Evolutionary conservation across 2,329 filamentous ascomycete species (phyloP).

Genomic region (Diaporthe helianthi): DNA sequence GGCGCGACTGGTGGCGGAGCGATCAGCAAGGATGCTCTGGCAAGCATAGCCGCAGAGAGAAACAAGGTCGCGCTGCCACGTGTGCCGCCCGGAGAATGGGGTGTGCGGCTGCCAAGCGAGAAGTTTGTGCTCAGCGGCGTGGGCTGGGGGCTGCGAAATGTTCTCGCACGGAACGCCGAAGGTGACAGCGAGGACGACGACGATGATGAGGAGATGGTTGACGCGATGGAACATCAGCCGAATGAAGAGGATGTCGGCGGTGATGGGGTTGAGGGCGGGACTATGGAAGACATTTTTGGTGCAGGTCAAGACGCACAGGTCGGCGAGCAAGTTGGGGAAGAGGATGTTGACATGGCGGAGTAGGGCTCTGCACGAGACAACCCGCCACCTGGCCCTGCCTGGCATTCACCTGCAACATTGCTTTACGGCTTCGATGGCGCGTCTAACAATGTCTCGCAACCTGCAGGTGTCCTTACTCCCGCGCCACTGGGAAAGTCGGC

Average conservation of each 20-base stretch:
- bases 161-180: conserved; percentile 60
- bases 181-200: conserved; percentile 48
- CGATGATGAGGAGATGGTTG: conserved; percentile 50
- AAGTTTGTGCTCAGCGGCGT: conserved; percentile 72
- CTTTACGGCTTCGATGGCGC: too few relatives aligned
- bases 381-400: not conserved
- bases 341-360: conserved; percentile 47
- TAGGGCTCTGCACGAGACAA: conserved; percentile 34
- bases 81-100: conserved; percentile 71
- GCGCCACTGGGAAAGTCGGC: not conserved
- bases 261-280: conserved; percentile 59
- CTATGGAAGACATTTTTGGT: conserved; percentile 56
- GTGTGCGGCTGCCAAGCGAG: conserved; percentile 70
- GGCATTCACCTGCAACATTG: not conserved
- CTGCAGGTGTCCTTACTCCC: not conserved
- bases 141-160: conserved; percentile 68
- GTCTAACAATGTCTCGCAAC: not conserved
- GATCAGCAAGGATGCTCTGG: conserved; percentile 76
- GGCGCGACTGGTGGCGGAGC: conserved; percentile 55
- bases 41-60: conserved; percentile 74
- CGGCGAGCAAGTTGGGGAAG: conserved; percentile 36
- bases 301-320: conserved; percentile 40
- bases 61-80: conserved; percentile 72
- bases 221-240: conserved; percentile 54
- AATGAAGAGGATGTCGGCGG: conserved; percentile 51